These are phyloP conservation scores for Colletotrichum somersetense DNA, from an alignment of 2,329 filamentous ascomycete species.

Conservation along the genomic window DNA sequence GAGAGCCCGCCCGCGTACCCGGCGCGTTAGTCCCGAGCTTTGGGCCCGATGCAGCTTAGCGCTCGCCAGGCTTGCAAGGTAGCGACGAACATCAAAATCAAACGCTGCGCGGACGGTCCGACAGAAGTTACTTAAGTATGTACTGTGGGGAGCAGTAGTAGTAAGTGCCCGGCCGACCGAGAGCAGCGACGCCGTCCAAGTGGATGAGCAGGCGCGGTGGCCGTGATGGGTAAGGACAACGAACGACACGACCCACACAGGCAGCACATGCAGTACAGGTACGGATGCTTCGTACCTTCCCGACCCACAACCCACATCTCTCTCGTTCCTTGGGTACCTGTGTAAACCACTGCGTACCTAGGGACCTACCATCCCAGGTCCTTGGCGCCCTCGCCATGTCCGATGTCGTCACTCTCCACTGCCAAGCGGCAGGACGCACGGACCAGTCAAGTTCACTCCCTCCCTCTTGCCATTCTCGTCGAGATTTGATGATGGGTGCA, in stretches of 20 bases:
- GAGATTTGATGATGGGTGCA: constrained; percentile 8
- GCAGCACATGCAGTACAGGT: too few species aligned
- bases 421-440: constrained; percentile 17
- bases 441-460: background rate
- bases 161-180: constrained; percentile 1
- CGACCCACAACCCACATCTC: background rate
- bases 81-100: constrained; percentile 40
- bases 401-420: constrained; percentile 39
- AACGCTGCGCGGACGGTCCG: constrained; percentile 33
- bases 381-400: constrained; percentile 9
- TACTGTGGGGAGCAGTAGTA: too few species aligned
- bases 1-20: constrained; percentile 35
- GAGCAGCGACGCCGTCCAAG: constrained; percentile 2
- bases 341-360: too few species aligned
- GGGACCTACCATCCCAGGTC: too few species aligned
- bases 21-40: constrained; percentile 36
- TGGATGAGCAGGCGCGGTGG: constrained; percentile 30
- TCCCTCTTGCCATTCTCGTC: background rate
- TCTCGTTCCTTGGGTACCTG: background rate
- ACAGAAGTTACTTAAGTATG: constrained; percentile 2
- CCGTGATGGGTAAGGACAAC: background rate
- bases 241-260: background rate
- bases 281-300: background rate
- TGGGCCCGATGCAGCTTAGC: constrained; percentile 31
- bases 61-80: constrained; percentile 35